These are phyloP conservation scores for Phytophthora ohioensis DNA, from an alignment of 352 stramenopile species.

Conservation along the genomic window DNA sequence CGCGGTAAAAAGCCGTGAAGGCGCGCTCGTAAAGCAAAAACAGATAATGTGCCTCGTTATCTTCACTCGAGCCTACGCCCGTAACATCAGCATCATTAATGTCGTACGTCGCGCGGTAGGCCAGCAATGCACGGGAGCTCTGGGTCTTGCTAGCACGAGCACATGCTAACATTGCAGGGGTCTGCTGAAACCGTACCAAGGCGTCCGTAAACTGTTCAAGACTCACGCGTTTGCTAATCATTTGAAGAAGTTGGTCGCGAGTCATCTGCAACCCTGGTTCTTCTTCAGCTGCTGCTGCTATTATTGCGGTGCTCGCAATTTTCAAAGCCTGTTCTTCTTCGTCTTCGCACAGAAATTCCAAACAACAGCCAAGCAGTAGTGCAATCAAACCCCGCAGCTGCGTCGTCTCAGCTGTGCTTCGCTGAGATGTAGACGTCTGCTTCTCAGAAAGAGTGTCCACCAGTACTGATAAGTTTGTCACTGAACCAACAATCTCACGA, in stretches of 20 bases:
- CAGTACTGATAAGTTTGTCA: slow-evolving; percentile 66
- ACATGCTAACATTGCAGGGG: slow-evolving; percentile 54
- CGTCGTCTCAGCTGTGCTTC: slow-evolving; percentile 26
- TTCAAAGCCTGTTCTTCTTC: slow-evolving; percentile 37
- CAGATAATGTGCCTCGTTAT: slow-evolving; percentile 51
- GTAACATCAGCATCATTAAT: slow-evolving; percentile 23
- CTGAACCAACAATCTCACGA: slow-evolving; percentile 61
- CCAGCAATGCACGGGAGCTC: slow-evolving; percentile 48
- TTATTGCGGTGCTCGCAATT: slow-evolving; percentile 25
- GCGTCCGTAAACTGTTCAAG: slow-evolving; percentile 73
- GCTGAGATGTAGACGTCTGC: slow-evolving; percentile 9
- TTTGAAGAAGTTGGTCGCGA: slow-evolving; percentile 68
- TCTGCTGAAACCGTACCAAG: slow-evolving; percentile 76
- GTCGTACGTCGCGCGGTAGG: slow-evolving; percentile 47
- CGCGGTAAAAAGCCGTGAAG: slow-evolving; percentile 58
- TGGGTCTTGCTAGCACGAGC: slow-evolving; percentile 50
- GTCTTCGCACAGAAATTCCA: slow-evolving; percentile 62
- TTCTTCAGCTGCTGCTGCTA: slow-evolving; percentile 12
- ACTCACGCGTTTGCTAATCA: slow-evolving; percentile 72
- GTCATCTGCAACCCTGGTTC: slow-evolving; percentile 47
- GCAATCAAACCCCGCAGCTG: slow-evolving; percentile 60
- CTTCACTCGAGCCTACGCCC: slow-evolving; percentile 10
- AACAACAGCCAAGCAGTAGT: slow-evolving; percentile 62
- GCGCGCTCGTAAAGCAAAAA: slow-evolving; percentile 76
- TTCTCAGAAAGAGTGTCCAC: slow-evolving; percentile 44